A percentile compares a stretch with the other conserved stretches of the same genome.
Conservation (phyloP, 108 stramenopile species). For the Nitzschia sp. region DNA sequence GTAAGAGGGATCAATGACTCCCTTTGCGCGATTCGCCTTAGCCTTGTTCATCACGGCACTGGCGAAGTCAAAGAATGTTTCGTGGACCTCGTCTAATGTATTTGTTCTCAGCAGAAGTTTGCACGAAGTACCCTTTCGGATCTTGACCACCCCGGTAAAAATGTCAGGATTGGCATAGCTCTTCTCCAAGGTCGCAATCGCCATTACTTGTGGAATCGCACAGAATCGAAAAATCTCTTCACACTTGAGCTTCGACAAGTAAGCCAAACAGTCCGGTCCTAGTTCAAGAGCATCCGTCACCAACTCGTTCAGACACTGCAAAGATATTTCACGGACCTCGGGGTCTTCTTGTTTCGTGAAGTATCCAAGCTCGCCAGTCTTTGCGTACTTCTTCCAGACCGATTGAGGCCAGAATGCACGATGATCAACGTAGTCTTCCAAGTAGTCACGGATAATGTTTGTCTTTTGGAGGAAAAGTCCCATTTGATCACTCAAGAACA, state of each 20-base stretch:
- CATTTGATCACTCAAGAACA: slow-evolving; percentile 94
- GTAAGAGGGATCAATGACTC: slow-evolving; percentile 71
- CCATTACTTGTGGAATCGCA: slow-evolving; percentile 99
- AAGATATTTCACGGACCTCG: slow-evolving; percentile 46
- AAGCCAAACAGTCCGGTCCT: slow-evolving; percentile 92
- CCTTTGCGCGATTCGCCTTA: slow-evolving; percentile 32
- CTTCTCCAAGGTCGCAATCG: slow-evolving; percentile 98
- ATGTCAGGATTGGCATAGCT: slow-evolving; percentile 92
- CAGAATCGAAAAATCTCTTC: slow-evolving; percentile 96
- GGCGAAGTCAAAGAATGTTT: slow-evolving; percentile 70
- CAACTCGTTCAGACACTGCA: slow-evolving; percentile 93
- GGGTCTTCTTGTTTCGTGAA: slow-evolving; percentile 68
- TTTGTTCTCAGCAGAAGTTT: slow-evolving; percentile 74
- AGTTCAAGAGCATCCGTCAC: slow-evolving; percentile 96
- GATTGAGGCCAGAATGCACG: slow-evolving; percentile 98
- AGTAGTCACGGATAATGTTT: slow-evolving; percentile 99
- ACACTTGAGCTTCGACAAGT: slow-evolving; percentile 85
- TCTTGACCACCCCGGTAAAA: slow-evolving; percentile 98
- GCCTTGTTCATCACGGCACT: slow-evolving; percentile 54
- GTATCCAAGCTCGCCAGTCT: slow-evolving; percentile 81
- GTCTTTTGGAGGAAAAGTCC: slow-evolving; percentile 99
- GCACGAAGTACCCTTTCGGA: slow-evolving; percentile 88
- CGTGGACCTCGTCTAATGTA: slow-evolving; percentile 71
- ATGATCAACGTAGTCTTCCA: slow-evolving; percentile 99
- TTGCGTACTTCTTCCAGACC: slow-evolving; percentile 90